A percentile compares a stretch with the other conserved stretches of the same genome.
phyloP scores from a whole-genome alignment of 805 yeast genomes.

The Zygosaccharomyces gambellarensis region DNA sequence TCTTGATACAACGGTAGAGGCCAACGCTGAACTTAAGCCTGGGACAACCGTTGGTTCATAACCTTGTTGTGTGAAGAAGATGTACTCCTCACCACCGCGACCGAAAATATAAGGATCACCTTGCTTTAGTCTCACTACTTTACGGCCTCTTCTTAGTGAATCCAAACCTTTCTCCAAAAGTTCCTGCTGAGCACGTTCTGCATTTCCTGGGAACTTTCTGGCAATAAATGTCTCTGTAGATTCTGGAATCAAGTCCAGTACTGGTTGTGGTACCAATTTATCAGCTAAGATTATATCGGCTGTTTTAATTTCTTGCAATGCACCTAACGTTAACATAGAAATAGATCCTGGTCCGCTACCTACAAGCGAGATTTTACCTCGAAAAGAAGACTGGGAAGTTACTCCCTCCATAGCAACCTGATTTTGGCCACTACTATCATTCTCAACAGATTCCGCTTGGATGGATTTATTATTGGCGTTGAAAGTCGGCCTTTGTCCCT shows the following conservation, averaged over 20 bases:
- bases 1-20: constrained; percentile 75
- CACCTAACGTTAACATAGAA: constrained; percentile 78
- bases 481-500: not conserved
- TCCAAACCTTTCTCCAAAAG: constrained; percentile 66
- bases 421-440: not conserved
- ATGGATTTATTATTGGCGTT: not conserved
- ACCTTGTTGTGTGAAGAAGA: constrained; percentile 64
- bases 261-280: constrained; percentile 86
- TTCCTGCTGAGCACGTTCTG: constrained; percentile 88
- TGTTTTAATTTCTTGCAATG: constrained; percentile 67
- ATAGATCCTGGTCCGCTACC: constrained; percentile 95
- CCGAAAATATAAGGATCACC: constrained; percentile 98
- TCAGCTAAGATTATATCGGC: constrained; percentile 89
- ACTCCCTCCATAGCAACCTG: not conserved
- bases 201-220: constrained; percentile 93
- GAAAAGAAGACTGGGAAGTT: constrained; percentile 6
- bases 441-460: not conserved
- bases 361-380: constrained; percentile 70
- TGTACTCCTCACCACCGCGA: constrained; percentile 89
- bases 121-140: constrained; percentile 86
- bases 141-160: constrained; percentile 58
- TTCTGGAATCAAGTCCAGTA: constrained; percentile 74
- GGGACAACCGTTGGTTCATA: constrained; percentile 71
- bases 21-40: constrained; percentile 84
- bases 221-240: constrained; percentile 79